phyloP scores from a whole-genome alignment of 2,329 filamentous ascomycete species.

The Metarhizium album region DNA sequence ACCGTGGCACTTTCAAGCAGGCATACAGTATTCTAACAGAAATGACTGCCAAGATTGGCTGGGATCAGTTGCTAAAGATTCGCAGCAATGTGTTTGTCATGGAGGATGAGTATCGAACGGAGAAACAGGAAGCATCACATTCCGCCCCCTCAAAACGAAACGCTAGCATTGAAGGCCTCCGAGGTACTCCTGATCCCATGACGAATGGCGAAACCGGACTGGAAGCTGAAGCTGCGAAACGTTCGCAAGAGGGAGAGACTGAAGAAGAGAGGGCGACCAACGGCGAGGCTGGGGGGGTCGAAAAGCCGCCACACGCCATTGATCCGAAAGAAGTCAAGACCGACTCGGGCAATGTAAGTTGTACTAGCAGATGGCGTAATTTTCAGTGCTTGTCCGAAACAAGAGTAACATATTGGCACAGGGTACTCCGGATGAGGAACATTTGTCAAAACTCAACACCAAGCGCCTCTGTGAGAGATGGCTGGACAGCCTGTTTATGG shows the following conservation, averaged over 20 bases:
- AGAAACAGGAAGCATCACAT: constrained; percentile 56
- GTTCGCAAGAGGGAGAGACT: constrained; percentile 12
- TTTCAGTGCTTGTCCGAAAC: background rate
- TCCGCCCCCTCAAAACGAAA: constrained; percentile 48
- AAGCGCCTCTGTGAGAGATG: constrained; percentile 95
- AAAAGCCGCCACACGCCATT: constrained; percentile 71
- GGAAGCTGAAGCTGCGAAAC: constrained; percentile 19
- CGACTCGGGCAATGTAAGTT: constrained; percentile 57
- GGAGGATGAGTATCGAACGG: constrained; percentile 95
- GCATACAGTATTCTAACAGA: constrained; percentile 91
- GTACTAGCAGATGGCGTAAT: too few species aligned
- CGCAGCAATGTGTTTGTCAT: constrained; percentile 97
- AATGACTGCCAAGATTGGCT: constrained; percentile 92
- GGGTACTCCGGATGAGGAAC: constrained; percentile 54
- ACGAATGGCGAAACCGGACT: constrained; percentile 35
- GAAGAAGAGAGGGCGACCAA: constrained; percentile 22
- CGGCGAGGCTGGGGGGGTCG: constrained; percentile 37
- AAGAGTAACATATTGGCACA: constrained; percentile 19
- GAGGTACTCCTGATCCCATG: constrained; percentile 53
- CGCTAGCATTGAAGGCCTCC: constrained; percentile 69
- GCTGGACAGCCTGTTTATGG: constrained; percentile 99
- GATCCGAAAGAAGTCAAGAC: constrained; percentile 68
- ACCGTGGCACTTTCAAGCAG: constrained; percentile 91
- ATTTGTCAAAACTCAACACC: constrained; percentile 87
- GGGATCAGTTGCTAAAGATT: constrained; percentile 91